Evolutionary conservation across 2,329 filamentous ascomycete species (phyloP), one percentile per base, ranked within the genome.

Genomic region (Colletotrichum orbiculare): DNA sequence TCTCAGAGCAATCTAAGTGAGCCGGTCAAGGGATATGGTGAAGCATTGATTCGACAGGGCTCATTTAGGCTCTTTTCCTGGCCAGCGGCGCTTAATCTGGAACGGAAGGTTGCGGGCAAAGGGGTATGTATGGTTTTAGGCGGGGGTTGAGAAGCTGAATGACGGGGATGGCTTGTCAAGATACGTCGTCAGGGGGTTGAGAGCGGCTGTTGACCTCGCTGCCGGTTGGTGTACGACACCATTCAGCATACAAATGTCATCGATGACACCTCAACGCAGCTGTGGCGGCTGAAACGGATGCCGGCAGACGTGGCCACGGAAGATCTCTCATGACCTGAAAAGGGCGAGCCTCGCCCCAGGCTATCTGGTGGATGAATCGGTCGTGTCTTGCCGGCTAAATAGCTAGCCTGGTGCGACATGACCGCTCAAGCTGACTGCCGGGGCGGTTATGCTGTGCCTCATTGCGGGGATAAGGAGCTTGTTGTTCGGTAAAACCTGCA

Each of bases 61-160:
- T 53, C 54, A 66, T 66, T 64, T 60, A 66, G 64, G 54, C 64
- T 63, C 60, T 58, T 66, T 45, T 34, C 33, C 47, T 35, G 33
- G 38, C 38, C 48, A 47, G 48, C 37, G n/a, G 35, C 56, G 53
- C 64, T 64, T 13, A 64, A 64, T 64, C 54, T 58, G 64, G 64
- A 66, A 66, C 64, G 64, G 64, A 64, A 33, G 42, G 42, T 17
- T 15, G 12, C 64, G 64, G 64, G 49, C 64, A 59, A 66, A 50
- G 48, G 64, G 60, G 15, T 15, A 15, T 15, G 53, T 42, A 33
- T 49, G 25, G 25, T 38, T 54, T 54, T 46, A 8, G 62, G 17
- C 39, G 39, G 64, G 35, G 43, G 15, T 25, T n/a, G 17, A 33
- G 50, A 34, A 43, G 38, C 33, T 8, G 43, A 45, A 34, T 38